Evolutionary conservation across 2,329 filamentous ascomycete genomes (phyloP).

Genomic region (Tympanopsis confertula): DNA sequence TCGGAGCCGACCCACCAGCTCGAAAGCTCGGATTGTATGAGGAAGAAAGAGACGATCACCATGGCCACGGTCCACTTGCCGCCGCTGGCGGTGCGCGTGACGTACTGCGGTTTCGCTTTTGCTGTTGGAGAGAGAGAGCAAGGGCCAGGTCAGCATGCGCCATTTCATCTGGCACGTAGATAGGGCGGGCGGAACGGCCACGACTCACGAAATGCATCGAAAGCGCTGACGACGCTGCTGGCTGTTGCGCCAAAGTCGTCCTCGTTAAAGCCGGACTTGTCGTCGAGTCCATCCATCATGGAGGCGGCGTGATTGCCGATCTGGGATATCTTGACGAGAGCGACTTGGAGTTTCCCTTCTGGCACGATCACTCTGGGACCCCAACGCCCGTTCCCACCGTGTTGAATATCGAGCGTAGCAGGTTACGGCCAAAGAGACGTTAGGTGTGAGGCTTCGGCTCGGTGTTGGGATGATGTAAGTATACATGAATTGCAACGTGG

Average conservation of each 20-base stretch:
- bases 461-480: too few species aligned
- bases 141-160: slow-evolving; percentile 9
- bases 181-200: neutral
- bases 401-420: too few species aligned
- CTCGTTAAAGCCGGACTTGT: slow-evolving; percentile 58
- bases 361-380: too few species aligned
- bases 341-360: neutral
- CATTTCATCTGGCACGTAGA: neutral
- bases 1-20: slow-evolving; percentile 80
- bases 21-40: slow-evolving; percentile 66
- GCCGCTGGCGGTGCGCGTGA: slow-evolving; percentile 71
- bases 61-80: slow-evolving; percentile 90
- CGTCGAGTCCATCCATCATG: slow-evolving; percentile 69
- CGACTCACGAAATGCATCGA: slow-evolving; percentile 79
- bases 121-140: slow-evolving; percentile 35
- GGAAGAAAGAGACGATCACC: slow-evolving; percentile 59
- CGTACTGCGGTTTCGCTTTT: slow-evolving; percentile 91
- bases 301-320: neutral
- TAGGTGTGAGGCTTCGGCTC: too few species aligned
- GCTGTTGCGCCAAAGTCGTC: slow-evolving; percentile 67
- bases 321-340: neutral
- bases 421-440: too few species aligned
- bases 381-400: too few species aligned
- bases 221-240: slow-evolving; percentile 64
- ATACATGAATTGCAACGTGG: too few species aligned